A percentile compares a stretch with the other conserved stretches of the same genome.
phyloP scores from a whole-genome alignment of 1,284 basidiomycete genomes.

The Ceratobasidium sp. region DNA sequence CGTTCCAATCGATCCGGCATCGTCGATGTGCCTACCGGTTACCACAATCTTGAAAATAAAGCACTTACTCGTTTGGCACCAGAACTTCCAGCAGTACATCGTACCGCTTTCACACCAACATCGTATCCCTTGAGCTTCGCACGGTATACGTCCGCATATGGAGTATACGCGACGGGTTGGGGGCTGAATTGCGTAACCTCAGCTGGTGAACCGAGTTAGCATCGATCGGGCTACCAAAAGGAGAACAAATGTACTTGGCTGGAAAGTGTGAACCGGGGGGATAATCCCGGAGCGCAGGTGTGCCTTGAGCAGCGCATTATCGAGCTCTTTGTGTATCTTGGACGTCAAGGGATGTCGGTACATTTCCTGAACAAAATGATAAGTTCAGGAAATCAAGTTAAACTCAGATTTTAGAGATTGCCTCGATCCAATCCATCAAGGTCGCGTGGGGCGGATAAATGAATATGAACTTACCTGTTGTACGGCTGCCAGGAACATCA shows the following conservation, averaged over 20 bases:
- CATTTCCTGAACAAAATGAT: constrained; percentile 29
- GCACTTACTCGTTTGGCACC: constrained; percentile 40
- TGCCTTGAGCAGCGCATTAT: constrained; percentile 41
- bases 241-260: constrained; percentile 21
- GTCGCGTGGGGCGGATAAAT: neutral
- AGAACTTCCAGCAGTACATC: constrained; percentile 41
- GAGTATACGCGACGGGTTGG: constrained; percentile 37
- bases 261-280: constrained; percentile 40
- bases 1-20: neutral
- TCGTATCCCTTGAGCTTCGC: constrained; percentile 41
- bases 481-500: constrained; percentile 37
- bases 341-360: constrained; percentile 41
- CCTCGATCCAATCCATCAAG: neutral
- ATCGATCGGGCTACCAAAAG: neutral
- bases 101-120: constrained; percentile 42
- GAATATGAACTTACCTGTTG: constrained; percentile 24
- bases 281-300: constrained; percentile 41
- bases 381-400: constrained; percentile 3
- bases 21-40: constrained; percentile 4
- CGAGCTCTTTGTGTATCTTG: constrained; percentile 44
- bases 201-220: constrained; percentile 20
- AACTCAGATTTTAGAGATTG: neutral
- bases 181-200: constrained; percentile 43
- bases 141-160: constrained; percentile 40
- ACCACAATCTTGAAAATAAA: neutral